These are phyloP conservation scores for Spinacia oleracea DNA, from an alignment of 179 eudicot genomes.

Conservation along the genomic window DNA sequence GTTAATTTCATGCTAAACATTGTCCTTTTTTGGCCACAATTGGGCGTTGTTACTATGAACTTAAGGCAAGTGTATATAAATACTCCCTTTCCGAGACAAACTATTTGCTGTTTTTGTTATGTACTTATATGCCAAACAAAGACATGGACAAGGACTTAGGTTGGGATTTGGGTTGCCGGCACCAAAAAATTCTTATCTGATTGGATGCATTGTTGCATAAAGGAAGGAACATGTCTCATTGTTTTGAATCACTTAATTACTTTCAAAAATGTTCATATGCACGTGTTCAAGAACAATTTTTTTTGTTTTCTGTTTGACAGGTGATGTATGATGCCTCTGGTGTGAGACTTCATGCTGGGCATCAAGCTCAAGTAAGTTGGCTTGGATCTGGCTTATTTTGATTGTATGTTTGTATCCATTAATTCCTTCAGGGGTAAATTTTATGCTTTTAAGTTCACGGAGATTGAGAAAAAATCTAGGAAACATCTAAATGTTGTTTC, in stretches of 20 bases:
- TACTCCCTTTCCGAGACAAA: not conserved
- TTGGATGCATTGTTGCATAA: not conserved
- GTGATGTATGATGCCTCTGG: constrained; percentile 93
- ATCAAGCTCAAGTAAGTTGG: constrained; percentile 77
- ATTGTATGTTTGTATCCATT: not conserved
- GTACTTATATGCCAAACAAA: not conserved
- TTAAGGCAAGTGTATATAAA: not conserved
- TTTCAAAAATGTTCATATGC: not conserved
- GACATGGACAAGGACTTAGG: not conserved
- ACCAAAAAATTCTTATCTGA: not conserved
- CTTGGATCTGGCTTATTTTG: not conserved
- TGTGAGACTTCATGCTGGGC: constrained; percentile 88
- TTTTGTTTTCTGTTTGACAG: constrained; percentile 36
- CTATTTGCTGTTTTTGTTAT: not conserved
- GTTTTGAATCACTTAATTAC: not conserved
- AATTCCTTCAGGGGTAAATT: not conserved
- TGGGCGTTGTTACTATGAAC: not conserved
- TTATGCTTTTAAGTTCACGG: not conserved
- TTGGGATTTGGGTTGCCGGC: not conserved
- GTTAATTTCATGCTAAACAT: not conserved
- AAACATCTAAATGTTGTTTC: not conserved
- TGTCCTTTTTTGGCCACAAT: not conserved
- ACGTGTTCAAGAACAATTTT: not conserved
- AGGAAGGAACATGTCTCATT: not conserved
- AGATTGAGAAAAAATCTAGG: not conserved